Evolutionary conservation across 2,329 filamentous ascomycete species (phyloP).

Genomic region (Pseudocercospora fuligena): DNA sequence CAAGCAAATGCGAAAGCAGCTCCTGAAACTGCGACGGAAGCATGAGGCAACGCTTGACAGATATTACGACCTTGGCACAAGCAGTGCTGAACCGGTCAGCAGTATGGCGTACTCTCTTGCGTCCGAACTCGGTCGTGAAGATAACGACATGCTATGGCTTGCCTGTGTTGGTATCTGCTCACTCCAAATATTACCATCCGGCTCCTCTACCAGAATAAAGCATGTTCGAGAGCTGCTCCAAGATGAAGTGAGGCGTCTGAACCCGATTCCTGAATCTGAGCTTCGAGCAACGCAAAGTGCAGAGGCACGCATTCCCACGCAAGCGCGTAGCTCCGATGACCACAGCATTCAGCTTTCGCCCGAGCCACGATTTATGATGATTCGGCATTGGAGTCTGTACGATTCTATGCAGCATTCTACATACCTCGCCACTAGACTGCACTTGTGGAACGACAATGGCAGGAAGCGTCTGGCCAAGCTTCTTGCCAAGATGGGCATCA

Average conservation of each 20-base stretch:
- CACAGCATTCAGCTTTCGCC: slow-evolving; percentile 90
- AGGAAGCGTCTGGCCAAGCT: slow-evolving; percentile 90
- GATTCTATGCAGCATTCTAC: slow-evolving; percentile 98
- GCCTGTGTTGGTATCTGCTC: slow-evolving; percentile 95
- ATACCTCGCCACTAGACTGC: slow-evolving; percentile 87
- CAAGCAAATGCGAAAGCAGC: slow-evolving; percentile 70
- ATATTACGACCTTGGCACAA: slow-evolving; percentile 87
- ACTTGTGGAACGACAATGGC: slow-evolving; percentile 91
- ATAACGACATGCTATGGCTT: slow-evolving; percentile 95
- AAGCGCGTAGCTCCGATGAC: slow-evolving; percentile 85
- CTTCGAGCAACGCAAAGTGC: slow-evolving; percentile 62
- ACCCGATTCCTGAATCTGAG: slow-evolving; percentile 71
- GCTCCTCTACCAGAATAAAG: slow-evolving; percentile 73
- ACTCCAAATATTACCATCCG: slow-evolving; percentile 70
- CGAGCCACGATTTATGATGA: slow-evolving; percentile 88
- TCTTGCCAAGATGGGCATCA: slow-evolving; percentile 97
- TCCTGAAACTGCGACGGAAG: slow-evolving; percentile 75
- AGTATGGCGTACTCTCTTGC: slow-evolving; percentile 94
- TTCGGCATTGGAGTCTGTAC: slow-evolving; percentile 96
- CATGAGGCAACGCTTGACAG: slow-evolving; percentile 76
- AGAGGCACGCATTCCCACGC: slow-evolving; percentile 84
- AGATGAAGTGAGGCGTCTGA: slow-evolving; percentile 91
- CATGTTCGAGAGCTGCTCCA: slow-evolving; percentile 83
- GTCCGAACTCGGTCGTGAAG: slow-evolving; percentile 91
- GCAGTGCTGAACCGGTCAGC: slow-evolving; percentile 92